A percentile compares a stretch with the other conserved stretches of the same genome.
phyloP scores from a whole-genome alignment of 768 basidiomycete species.

The Coprinopsis sp. region DNA sequence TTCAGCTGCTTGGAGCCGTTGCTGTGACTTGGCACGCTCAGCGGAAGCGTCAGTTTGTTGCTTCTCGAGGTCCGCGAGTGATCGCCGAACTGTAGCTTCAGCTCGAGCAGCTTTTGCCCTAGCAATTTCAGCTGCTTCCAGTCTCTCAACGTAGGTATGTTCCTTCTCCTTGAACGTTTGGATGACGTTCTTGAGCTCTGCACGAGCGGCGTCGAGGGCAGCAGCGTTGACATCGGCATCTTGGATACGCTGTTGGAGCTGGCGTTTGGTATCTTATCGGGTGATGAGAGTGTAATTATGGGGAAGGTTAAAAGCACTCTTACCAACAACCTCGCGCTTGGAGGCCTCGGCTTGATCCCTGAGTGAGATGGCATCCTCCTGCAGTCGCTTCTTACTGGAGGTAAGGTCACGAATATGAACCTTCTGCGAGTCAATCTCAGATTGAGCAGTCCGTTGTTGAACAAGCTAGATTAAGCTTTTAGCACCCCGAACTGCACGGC shows the following conservation, averaged over 20 bases:
- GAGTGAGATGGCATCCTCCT: conserved; percentile 47
- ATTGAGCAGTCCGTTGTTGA: conserved; percentile 60
- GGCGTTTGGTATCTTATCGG: conserved; percentile 48
- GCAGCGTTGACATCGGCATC: conserved; percentile 59
- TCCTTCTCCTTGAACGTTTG: conserved; percentile 65
- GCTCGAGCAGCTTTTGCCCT: conserved; percentile 59
- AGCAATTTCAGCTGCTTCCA: conserved; percentile 67
- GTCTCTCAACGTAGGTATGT: conserved; percentile 49
- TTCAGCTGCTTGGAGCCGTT: conserved; percentile 46
- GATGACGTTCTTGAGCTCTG: conserved; percentile 63
- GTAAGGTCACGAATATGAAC: conserved; percentile 56
- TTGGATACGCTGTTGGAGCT: conserved; percentile 55
- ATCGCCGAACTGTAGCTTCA: conserved; percentile 64
- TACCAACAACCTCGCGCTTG: conserved; percentile 59
- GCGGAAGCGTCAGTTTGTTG: conserved; percentile 43
- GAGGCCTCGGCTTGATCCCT: conserved; percentile 54
- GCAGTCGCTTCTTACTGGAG: conserved; percentile 53
- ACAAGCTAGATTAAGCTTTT: conserved; percentile 39
- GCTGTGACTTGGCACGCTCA: conserved; percentile 50
- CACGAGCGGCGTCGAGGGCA: conserved; percentile 53
- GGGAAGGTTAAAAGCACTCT: not conserved
- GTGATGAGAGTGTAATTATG: not conserved
- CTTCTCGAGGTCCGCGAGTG: conserved; percentile 60
- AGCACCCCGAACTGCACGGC: not conserved
- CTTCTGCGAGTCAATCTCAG: conserved; percentile 63